These are phyloP conservation scores for Lentinula sp. DNA, from an alignment of 768 basidiomycete species.

Conservation along the genomic window DNA sequence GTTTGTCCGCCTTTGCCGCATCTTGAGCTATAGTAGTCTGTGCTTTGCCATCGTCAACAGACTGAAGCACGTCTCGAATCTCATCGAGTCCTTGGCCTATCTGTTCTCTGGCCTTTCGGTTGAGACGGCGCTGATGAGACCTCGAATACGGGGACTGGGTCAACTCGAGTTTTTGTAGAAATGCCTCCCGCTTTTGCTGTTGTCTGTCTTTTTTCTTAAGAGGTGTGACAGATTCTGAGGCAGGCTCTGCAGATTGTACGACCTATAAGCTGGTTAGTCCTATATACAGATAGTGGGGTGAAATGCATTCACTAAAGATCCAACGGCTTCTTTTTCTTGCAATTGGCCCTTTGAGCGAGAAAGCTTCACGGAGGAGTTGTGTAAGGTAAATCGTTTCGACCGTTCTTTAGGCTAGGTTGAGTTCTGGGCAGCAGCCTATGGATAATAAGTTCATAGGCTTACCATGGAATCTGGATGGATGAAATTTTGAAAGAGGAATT, in stretches of 20 bases:
- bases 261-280: constrained; percentile 19
- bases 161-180: constrained; percentile 57
- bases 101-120: constrained; percentile 62
- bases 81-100: constrained; percentile 44
- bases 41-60: constrained; percentile 35
- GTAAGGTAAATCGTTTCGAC: constrained; percentile 36
- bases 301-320: constrained; percentile 5
- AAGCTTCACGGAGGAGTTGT: constrained; percentile 47
- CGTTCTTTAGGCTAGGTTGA: constrained; percentile 28
- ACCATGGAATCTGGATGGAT: not conserved
- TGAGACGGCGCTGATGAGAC: constrained; percentile 63
- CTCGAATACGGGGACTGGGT: constrained; percentile 58
- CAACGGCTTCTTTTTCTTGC: constrained; percentile 40
- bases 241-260: not conserved
- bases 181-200: constrained; percentile 57
- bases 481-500: too few species aligned
- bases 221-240: constrained; percentile 14
- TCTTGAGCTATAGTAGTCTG: constrained; percentile 8
- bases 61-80: constrained; percentile 48
- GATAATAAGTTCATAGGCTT: not conserved
- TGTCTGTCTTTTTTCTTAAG: constrained; percentile 65
- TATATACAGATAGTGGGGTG: constrained; percentile 29
- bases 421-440: not conserved
- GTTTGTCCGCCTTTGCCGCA: constrained; percentile 14
- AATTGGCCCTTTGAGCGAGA: constrained; percentile 33